Evolutionary conservation across 1,139 yeast genomes (phyloP).

Genomic region (Kodamaea suecica): DNA sequence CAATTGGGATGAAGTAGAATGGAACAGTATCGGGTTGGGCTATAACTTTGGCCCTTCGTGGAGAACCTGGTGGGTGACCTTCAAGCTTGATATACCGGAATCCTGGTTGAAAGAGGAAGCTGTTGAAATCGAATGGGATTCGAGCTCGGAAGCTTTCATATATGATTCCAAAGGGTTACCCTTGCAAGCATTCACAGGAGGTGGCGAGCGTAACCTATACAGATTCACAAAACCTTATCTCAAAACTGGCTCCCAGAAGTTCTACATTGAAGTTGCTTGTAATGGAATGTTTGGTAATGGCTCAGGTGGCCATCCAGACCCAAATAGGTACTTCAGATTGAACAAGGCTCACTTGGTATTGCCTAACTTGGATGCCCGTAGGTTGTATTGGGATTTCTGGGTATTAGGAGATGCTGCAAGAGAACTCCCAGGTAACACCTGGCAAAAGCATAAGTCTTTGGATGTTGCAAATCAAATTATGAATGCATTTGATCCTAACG

Average conservation of each 20-base stretch:
- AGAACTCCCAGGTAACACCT: constrained; percentile 67
- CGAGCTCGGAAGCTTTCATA: constrained; percentile 80
- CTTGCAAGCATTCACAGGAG: constrained; percentile 82
- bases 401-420: constrained; percentile 88
- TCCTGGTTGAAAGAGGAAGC: constrained; percentile 47
- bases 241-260: constrained; percentile 44
- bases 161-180: constrained; percentile 67
- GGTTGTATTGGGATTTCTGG: constrained; percentile 78
- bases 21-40: constrained; percentile 65
- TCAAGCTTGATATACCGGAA: constrained; percentile 59
- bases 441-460: constrained; percentile 85
- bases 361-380: constrained; percentile 79
- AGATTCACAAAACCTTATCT: constrained; percentile 56
- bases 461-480: constrained; percentile 74
- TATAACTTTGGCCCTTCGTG: constrained; percentile 91
- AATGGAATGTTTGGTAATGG: constrained; percentile 94
- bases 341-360: constrained; percentile 72
- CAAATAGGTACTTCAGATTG: constrained; percentile 68
- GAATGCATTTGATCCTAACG: constrained; percentile 69
- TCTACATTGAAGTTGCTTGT: constrained; percentile 87
- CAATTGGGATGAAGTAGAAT: constrained; percentile 40
- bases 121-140: constrained; percentile 80
- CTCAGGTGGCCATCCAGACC: constrained; percentile 56
- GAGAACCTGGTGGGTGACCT: constrained; percentile 93
- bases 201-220: constrained; percentile 75